Evolutionary conservation across 2,329 filamentous ascomycete species (phyloP).

Genomic region (Pyrenophora tritici-repentis): DNA sequence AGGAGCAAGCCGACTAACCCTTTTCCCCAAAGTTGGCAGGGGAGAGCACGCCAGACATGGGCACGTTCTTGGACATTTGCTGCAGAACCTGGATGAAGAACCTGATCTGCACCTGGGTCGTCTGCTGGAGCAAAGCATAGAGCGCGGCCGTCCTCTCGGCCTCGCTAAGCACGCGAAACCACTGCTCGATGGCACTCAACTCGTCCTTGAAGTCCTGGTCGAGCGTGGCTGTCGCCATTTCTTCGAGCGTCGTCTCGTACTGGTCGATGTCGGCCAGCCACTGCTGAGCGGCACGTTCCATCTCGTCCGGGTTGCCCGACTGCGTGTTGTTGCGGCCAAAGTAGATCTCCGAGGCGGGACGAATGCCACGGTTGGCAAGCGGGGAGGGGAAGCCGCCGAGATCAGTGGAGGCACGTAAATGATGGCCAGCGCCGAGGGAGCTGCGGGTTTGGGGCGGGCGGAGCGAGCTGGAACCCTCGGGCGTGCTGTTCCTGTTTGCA

Average conservation of each 20-base stretch:
- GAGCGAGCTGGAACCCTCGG: conserved; percentile 83
- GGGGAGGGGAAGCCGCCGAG: conserved; percentile 82
- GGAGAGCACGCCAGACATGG: conserved; percentile 93
- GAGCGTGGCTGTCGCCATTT: conserved; percentile 98
- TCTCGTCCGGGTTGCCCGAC: conserved; percentile 75
- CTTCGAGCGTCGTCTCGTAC: conserved; percentile 97
- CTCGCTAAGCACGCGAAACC: conserved; percentile 97
- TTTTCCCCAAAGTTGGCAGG: conserved; percentile 94
- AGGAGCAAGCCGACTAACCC: conserved; percentile 59
- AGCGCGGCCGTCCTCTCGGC: conserved; percentile 93
- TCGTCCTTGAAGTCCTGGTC: conserved; percentile 99
- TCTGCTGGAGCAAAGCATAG: conserved; percentile 95
- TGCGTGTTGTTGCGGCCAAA: conserved; percentile 77
- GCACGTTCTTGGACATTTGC: conserved; percentile 98
- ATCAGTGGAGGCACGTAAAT: conserved; percentile 92
- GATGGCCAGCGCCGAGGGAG: conserved; percentile 75
- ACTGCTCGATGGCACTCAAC: conserved; percentile 97
- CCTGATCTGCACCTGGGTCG: conserved; percentile 96
- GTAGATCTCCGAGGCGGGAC: conserved; percentile 90
- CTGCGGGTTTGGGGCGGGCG: conserved; percentile 80
- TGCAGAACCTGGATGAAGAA: conserved; percentile 99
- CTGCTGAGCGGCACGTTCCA: conserved; percentile 94
- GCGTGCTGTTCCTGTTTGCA: conserved; percentile 92
- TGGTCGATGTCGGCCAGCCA: conserved; percentile 99
- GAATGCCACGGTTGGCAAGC: conserved; percentile 76